Base-by-base conservation (phyloP, 2,329 filamentous ascomycete genomes). In the Calonectria pauciramosa region DNA sequence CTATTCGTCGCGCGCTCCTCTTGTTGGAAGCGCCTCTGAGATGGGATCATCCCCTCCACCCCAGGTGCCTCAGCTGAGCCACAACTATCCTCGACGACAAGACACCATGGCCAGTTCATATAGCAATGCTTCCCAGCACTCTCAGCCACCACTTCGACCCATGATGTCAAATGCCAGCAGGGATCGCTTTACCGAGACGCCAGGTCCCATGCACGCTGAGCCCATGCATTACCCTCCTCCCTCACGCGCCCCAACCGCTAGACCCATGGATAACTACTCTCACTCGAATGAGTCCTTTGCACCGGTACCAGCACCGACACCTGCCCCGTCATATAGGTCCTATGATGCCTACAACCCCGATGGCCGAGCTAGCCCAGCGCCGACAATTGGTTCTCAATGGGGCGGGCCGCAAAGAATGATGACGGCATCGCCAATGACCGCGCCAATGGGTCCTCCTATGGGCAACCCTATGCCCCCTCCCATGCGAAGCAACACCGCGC, bases 1-100 rank as follows among this genome's bases (percentile, higher is more conserved):
- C 81, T 93, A 92, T 88, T 90, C 89, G 16, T 92, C 93, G 3
- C 91, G 93, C 74, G 89, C 91, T 10, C 91, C 94, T 1, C 87
- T 95, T 8, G 84, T 94, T 47, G 85, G 86, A 23, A 88, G 90
- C 73, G 92, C 92, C 8, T 88, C 89, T 38, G 88, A 89, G 9
- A 93, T 94, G 90, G 92, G 92, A 26, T 89, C 85, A 9, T 86
- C 86, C 1, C 85, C 85, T 2, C 84, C 80, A 7, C 84, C 86
- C 38, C 79, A 83, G 38, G 69, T 87, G 14, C 84, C 86, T 18
- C 72, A 76, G 5, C 11, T 82, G 26, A 78, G 80, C 65, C 74
- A 76, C 20, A 76, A 74, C 16, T 75, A 80, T 14, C 79, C 83
- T 9, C 84, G 83, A 13, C 79, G 81, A 2, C 85, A 83, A 38